phyloP scores from a whole-genome alignment of 148 eudicot genomes.

The Heliamphora exappendiculata region DNA sequence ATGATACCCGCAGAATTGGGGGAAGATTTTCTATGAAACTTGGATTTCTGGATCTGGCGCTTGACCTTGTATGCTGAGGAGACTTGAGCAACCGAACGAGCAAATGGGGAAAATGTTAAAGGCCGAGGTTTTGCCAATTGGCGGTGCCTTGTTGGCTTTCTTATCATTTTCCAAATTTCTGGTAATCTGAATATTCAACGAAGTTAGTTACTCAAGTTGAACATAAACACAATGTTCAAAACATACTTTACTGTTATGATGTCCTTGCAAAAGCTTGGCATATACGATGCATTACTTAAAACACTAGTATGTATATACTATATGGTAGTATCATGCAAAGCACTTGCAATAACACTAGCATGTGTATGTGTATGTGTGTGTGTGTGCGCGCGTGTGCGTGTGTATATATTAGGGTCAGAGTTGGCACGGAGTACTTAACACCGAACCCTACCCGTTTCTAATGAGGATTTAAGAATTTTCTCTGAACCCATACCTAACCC shows the following conservation, averaged over 20 bases:
- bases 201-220: neutral
- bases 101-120: constrained; percentile 57
- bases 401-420: too few relatives aligned
- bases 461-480: too few relatives aligned
- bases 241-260: neutral
- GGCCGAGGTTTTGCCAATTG: constrained; percentile 31
- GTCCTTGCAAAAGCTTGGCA: neutral
- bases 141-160: constrained; percentile 41
- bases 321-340: too few relatives aligned
- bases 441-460: too few relatives aligned
- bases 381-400: too few relatives aligned
- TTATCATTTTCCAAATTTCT: constrained; percentile 39
- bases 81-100: constrained; percentile 46
- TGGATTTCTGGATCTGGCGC: constrained; percentile 20
- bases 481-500: too few relatives aligned
- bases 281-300: neutral
- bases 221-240: neutral
- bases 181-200: neutral
- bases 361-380: too few relatives aligned
- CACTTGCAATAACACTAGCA: too few relatives aligned
- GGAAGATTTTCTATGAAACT: constrained; percentile 15
- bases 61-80: constrained; percentile 23
- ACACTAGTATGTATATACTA: too few relatives aligned
- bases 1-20: constrained; percentile 32
- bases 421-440: too few relatives aligned